phyloP scores from a whole-genome alignment of 164 flowering plant species.

The Magnolia sinica region DNA sequence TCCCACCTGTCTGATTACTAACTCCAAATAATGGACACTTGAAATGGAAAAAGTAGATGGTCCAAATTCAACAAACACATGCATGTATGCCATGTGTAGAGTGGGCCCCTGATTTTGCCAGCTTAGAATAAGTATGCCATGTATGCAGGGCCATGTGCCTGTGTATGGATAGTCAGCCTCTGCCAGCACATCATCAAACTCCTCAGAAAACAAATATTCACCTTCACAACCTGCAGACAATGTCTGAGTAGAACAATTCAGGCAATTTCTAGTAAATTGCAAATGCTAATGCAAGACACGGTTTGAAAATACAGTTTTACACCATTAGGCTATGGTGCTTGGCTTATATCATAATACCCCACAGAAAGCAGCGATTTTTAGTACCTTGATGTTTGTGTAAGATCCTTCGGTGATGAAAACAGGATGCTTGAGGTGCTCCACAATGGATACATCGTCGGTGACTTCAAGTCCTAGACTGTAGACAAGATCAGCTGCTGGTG shows the following conservation, averaged over 20 bases:
- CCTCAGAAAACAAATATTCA: too few species aligned
- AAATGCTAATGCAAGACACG: background rate
- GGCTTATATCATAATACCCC: background rate
- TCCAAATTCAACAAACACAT: background rate
- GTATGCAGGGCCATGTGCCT: too few species aligned
- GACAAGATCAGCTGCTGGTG: background rate
- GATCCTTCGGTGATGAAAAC: constrained; percentile 22
- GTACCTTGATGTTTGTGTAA: constrained; percentile 23
- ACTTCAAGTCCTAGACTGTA: constrained; percentile 22
- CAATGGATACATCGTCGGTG: constrained; percentile 24
- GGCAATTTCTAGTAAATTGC: background rate
- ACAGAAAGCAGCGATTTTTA: background rate
- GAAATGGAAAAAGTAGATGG: too few species aligned
- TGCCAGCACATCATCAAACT: too few species aligned
- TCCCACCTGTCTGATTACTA: too few species aligned
- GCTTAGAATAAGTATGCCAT: too few species aligned
- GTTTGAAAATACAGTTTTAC: background rate
- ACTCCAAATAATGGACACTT: too few species aligned
- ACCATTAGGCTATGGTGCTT: background rate
- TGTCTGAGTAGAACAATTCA: background rate
- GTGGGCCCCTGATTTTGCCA: background rate
- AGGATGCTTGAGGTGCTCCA: constrained; percentile 25
- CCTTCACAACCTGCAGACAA: background rate
- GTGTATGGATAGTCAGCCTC: too few species aligned
- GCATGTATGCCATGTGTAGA: background rate